Conservation (phyloP, 1,139 yeast species). For the Diutina ranongensis region DNA sequence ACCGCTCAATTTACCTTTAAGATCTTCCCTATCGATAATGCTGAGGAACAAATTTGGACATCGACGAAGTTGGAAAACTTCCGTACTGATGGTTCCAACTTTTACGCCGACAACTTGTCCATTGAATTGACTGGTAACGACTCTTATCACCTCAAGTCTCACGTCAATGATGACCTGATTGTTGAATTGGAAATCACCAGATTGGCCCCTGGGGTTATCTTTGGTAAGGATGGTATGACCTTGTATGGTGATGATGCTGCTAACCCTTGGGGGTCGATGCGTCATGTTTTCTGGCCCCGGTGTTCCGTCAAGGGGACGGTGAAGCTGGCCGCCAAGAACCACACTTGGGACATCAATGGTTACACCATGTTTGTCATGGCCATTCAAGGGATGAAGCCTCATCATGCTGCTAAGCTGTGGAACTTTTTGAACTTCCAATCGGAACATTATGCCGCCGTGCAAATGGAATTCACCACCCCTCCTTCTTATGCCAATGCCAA, state of each 20-base stretch:
- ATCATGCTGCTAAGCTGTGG: constrained; percentile 97
- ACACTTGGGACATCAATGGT: constrained; percentile 28
- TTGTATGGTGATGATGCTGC: constrained; percentile 70
- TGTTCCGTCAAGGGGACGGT: constrained; percentile 59
- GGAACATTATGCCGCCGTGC: constrained; percentile 56
- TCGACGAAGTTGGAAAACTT: constrained; percentile 82
- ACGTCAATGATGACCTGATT: constrained; percentile 58
- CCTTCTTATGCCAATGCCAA: constrained; percentile 73
- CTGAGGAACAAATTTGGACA: constrained; percentile 54
- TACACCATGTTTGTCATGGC: constrained; percentile 90
- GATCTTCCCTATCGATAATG: constrained; percentile 20
- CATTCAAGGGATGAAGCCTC: constrained; percentile 98
- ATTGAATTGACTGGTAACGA: constrained; percentile 46
- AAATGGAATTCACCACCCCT: constrained; percentile 96
- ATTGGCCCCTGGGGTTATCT: constrained; percentile 73
- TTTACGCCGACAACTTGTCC: constrained; percentile 60
- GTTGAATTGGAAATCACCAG: constrained; percentile 59
- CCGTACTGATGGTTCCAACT: constrained; percentile 64
- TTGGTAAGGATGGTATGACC: constrained; percentile 81
- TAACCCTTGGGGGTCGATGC: constrained; percentile 96
- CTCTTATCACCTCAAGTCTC: constrained; percentile 49
- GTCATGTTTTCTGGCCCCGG: constrained; percentile 95
- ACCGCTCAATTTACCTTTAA: constrained; percentile 92
- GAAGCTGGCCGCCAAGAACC: constrained; percentile 18
- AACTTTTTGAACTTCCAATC: constrained; percentile 88